phyloP scores from a whole-genome alignment of 371 early-diverging fungal species.

The Mortierella sp. region DNA sequence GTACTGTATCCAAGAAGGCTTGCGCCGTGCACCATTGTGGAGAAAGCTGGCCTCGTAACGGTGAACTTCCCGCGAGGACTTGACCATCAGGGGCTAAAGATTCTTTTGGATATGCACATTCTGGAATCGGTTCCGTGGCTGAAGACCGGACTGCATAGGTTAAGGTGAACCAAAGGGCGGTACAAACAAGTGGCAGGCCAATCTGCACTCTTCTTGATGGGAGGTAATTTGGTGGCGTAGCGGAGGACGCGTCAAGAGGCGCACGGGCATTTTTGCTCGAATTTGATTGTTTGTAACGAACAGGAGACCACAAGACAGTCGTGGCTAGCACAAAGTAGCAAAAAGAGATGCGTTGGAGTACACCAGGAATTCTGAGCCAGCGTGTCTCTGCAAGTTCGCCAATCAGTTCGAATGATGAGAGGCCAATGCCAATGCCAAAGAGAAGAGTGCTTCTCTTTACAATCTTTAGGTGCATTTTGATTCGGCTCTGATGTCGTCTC shows the following conservation, averaged over 20 bases:
- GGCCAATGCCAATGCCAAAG: slow-evolving; percentile 49
- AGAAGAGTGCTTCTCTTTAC: slow-evolving; percentile 43
- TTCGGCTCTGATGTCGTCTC: slow-evolving; percentile 7
- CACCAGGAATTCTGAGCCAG: slow-evolving; percentile 49
- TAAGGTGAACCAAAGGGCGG: slow-evolving; percentile 52
- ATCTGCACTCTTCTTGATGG: slow-evolving; percentile 7
- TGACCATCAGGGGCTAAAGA: neutral
- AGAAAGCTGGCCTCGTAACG: slow-evolving; percentile 20
- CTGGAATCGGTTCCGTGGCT: slow-evolving; percentile 20
- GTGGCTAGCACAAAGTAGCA: slow-evolving; percentile 43
- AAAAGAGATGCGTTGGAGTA: slow-evolving; percentile 57
- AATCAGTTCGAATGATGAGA: slow-evolving; percentile 45
- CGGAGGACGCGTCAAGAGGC: neutral
- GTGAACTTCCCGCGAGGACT: slow-evolving; percentile 8
- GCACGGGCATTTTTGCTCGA: neutral
- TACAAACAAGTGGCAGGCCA: slow-evolving; percentile 16
- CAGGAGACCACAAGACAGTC: slow-evolving; percentile 26
- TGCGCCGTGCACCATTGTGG: slow-evolving; percentile 59
- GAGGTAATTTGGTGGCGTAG: neutral
- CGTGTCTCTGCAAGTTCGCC: slow-evolving; percentile 5
- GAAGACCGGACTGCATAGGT: slow-evolving; percentile 39
- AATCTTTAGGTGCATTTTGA: slow-evolving; percentile 25
- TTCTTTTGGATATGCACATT: slow-evolving; percentile 1
- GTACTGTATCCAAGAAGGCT: slow-evolving; percentile 52
- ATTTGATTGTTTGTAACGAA: neutral